Evolutionary conservation across 2,329 filamentous ascomycete genomes (phyloP).

Genomic region (Raffaelea albimanens): DNA sequence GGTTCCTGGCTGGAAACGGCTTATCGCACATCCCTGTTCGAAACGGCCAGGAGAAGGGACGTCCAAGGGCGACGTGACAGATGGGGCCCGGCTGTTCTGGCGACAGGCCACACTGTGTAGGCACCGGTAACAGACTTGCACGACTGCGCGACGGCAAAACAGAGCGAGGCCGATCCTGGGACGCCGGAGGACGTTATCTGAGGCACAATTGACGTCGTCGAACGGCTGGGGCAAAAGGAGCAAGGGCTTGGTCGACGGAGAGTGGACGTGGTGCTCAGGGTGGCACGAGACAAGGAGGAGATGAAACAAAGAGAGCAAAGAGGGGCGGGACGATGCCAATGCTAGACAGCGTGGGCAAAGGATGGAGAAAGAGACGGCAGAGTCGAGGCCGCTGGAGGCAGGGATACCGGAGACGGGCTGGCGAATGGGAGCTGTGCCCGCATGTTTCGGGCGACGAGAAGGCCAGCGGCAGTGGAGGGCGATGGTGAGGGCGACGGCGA

Average conservation of each 20-base stretch:
- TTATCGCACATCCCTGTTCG: conserved; percentile 8
- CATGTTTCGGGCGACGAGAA: conserved; percentile 4
- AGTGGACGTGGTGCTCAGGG: background rate
- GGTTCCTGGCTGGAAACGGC: background rate
- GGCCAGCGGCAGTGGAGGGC: too few species aligned
- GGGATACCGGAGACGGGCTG: background rate
- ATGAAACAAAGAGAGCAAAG: background rate
- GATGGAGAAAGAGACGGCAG: background rate
- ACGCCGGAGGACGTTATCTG: too few species aligned
- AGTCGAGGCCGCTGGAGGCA: background rate
- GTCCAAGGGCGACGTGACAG: too few species aligned
- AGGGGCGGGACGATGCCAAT: background rate
- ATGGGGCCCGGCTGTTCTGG: background rate
- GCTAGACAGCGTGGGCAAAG: background rate
- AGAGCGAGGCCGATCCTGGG: too few species aligned
- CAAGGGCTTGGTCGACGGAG: background rate
- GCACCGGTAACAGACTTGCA: too few species aligned
- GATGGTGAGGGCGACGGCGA: background rate
- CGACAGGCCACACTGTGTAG: background rate
- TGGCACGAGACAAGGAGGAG: background rate
- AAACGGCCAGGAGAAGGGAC: background rate
- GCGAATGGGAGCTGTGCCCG: conserved; percentile 9
- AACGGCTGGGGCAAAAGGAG: background rate
- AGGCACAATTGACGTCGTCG: background rate
- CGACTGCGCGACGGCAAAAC: too few species aligned